Base-by-base conservation (phyloP, 2,329 filamentous ascomycete genomes). In the Celoporthe dispersa region DNA sequence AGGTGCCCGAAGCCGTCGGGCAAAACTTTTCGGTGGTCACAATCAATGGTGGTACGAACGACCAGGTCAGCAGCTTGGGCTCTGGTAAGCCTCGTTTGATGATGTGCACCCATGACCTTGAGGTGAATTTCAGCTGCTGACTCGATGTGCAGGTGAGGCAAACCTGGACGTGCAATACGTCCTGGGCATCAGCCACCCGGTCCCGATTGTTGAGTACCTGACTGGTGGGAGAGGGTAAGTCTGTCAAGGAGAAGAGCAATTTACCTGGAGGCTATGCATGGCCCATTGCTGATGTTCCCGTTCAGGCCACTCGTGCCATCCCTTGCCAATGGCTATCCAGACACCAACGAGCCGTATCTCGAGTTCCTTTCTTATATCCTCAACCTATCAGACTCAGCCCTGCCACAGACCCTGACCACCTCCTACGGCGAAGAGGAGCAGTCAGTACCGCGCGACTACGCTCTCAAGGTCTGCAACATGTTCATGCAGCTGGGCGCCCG, bases 261-360 rank as follows among this genome's bases (percentile, higher is more conserved):
- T 11, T 61, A 39, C n/a, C 6, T 11, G 7, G 44, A 48, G 22
- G 8, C 11, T n/a, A n/a, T 39, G 16, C 3, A 14, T 12, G 35
- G 12, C 33, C 31, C 1, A 2, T 31, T 16, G 25, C 53, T 57
- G 53, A 44, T 57, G 6, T 37, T 2, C 2, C 3, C 8, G 28
- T 83, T 11, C 70, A 88, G 89, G 74, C 83, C 91, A 0, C 81
- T 91, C 0, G 79, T 82, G 12, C 85, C 89, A 16, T 82, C 84
- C 0, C 81, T 84, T 19, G 79, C 83, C 31, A 78, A 87, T 60
- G 82, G 90, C 1, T 77, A 74, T 1, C 78, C 76, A 1, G 89
- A 88, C 0, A 90, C 87, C 73, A 93, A 92, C 77, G 91, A 93
- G 80, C 90, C 90, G 0, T 92, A 91, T 78, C 82, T 91, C 2